These are phyloP conservation scores for Erysimum cheiri DNA, from an alignment of 441 rosid genomes.

Conservation along the genomic window DNA sequence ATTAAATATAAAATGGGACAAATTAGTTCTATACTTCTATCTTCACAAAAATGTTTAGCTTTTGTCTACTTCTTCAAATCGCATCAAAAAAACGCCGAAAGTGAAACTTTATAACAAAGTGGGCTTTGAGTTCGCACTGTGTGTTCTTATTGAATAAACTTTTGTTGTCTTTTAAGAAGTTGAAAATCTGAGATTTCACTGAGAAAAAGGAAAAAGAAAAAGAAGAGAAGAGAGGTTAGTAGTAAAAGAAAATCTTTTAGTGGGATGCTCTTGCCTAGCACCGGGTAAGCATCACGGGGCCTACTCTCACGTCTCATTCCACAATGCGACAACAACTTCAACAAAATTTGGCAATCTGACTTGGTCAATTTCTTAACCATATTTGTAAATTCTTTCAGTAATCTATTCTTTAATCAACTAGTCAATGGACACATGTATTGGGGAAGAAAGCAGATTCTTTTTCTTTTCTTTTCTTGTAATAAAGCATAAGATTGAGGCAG, in stretches of 20 bases:
- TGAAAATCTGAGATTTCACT: conserved; percentile 25
- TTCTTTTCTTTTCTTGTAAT: too few relatives aligned
- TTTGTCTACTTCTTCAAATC: conserved; percentile 26
- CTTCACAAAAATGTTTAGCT: conserved; percentile 6
- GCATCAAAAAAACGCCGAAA: conserved; percentile 30
- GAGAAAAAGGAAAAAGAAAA: conserved; percentile 25
- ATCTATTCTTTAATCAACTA: neutral
- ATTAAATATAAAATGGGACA: neutral
- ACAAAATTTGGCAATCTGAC: conserved; percentile 37
- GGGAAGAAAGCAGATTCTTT: neutral
- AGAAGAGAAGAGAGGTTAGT: conserved; percentile 38
- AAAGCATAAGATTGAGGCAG: conserved; percentile 16
- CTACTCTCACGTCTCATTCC: conserved; percentile 51
- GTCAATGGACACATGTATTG: neutral
- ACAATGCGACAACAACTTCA: conserved; percentile 29
- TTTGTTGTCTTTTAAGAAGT: conserved; percentile 31
- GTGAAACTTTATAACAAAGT: conserved; percentile 47
- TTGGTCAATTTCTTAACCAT: conserved; percentile 44
- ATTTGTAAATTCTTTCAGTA: conserved; percentile 31
- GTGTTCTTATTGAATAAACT: conserved; percentile 31
- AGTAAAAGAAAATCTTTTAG: conserved; percentile 43
- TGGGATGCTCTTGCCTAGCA: conserved; percentile 73
- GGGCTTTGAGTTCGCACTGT: conserved; percentile 18
- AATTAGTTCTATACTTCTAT: too few relatives aligned
- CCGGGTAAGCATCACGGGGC: conserved; percentile 60